phyloP scores from a whole-genome alignment of 768 basidiomycete species.

The Tylopilus cervinicoccineus region DNA sequence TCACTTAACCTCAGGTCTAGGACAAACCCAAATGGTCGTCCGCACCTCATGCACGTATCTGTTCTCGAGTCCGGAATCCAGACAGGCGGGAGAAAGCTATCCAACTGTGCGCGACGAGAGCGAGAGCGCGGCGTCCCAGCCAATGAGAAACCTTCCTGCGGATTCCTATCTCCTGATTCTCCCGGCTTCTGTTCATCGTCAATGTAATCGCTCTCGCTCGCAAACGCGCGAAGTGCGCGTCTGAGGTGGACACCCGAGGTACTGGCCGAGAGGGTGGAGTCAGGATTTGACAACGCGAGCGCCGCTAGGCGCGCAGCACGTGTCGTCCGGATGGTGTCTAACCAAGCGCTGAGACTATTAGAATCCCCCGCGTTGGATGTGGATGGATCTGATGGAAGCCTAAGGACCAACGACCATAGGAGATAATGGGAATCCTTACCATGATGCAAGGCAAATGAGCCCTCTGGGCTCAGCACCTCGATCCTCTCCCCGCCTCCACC shows the following conservation, averaged over 20 bases:
- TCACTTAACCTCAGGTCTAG: constrained; percentile 25
- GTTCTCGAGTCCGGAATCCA: constrained; percentile 90
- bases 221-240: constrained; percentile 71
- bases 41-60: constrained; percentile 84
- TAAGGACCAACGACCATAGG: background rate
- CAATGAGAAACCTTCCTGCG: background rate
- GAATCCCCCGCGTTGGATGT: background rate
- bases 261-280: constrained; percentile 80
- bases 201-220: constrained; percentile 31
- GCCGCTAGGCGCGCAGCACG: constrained; percentile 69
- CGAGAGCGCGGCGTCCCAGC: background rate
- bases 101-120: constrained; percentile 25
- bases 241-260: constrained; percentile 73
- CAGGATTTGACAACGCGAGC: constrained; percentile 66
- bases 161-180: constrained; percentile 37
- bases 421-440: constrained; percentile 36
- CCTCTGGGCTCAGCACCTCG: constrained; percentile 73
- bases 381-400: constrained; percentile 2
- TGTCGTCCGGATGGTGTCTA: constrained; percentile 59
- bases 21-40: constrained; percentile 59
- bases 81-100: constrained; percentile 80
- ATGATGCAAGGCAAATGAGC: constrained; percentile 72
- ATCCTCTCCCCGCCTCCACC: constrained; percentile 49
- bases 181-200: constrained; percentile 44
- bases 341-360: constrained; percentile 54